phyloP scores from a whole-genome alignment of 1,284 basidiomycete species.

The Ustilago curta region DNA sequence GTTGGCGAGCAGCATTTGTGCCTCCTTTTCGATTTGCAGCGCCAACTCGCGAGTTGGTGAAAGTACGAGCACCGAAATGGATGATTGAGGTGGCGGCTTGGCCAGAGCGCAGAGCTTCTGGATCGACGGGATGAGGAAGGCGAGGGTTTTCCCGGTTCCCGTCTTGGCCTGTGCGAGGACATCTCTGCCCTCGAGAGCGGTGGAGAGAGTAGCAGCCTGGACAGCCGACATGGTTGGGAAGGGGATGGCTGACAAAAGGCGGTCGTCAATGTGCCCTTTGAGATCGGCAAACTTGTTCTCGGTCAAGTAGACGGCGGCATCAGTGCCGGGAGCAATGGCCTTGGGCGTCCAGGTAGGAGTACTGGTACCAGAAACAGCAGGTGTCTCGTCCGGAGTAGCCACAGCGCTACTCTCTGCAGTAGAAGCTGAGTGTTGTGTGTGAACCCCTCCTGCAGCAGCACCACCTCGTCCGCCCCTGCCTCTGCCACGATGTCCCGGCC shows the following conservation, averaged over 20 bases:
- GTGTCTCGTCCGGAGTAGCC: constrained; percentile 44
- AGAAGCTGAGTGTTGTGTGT: constrained; percentile 3
- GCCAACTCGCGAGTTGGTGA: constrained; percentile 73
- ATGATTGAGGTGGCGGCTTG: constrained; percentile 43
- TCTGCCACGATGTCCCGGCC: constrained; percentile 21
- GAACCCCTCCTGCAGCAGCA: constrained; percentile 36
- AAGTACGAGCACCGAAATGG: constrained; percentile 70
- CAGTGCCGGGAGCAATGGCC: constrained; percentile 26
- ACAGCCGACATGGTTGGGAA: constrained; percentile 71
- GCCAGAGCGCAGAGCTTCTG: constrained; percentile 71
- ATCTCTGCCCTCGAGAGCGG: constrained; percentile 70
- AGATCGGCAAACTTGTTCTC: constrained; percentile 47
- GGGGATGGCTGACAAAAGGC: constrained; percentile 65
- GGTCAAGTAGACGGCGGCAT: constrained; percentile 44
- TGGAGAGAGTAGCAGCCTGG: constrained; percentile 72
- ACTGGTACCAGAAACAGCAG: constrained; percentile 23
- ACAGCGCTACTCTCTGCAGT: constrained; percentile 72
- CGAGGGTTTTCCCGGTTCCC: constrained; percentile 91
- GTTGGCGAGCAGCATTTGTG: constrained; percentile 54
- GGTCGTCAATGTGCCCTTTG: constrained; percentile 44
- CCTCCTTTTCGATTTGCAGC: constrained; percentile 69
- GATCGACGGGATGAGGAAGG: constrained; percentile 88
- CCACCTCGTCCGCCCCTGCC: constrained; percentile 31
- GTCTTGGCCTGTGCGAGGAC: constrained; percentile 86
- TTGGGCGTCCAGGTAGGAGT: constrained; percentile 33